Base-by-base conservation (phyloP, 352 stramenopile genomes). In the Pythium chondricola region DNA sequence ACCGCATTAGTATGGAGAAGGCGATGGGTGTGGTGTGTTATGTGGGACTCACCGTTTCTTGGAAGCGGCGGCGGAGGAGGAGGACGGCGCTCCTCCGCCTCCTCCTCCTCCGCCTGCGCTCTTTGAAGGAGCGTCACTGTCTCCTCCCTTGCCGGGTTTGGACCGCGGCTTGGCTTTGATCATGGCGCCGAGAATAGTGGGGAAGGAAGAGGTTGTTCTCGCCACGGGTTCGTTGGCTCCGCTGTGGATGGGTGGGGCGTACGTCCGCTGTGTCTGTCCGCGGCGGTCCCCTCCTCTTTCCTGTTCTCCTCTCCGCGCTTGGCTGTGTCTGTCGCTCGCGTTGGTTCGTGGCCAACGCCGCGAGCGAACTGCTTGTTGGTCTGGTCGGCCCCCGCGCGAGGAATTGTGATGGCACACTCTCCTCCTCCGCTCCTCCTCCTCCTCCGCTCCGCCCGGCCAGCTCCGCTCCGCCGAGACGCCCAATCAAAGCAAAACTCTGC, bases 401-500 rank as follows among this genome's bases (percentile, higher is more conserved):
- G 38, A 63, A 63, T 48, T 63, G 56, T 58, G 56, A 63, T 63
- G 56, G 56, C 48, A 55, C 43, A 54, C 55, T 38, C 46, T 52
- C 24, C 52, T 61, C 52, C 44, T 41, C 38, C 35, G 31, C 35
- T 61, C 46, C 42, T 30, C 29, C 31, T 31, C 44, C 50, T 10
- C n/a, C 31, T 43, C 32, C 17, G 11, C 32, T 56, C 48, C 48
- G 29, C 48, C 40, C 29, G 30, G 16, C 48, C 41, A 1, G 2
- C 3, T 22, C 17, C 2, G 33, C 29, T 20, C 33, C 9, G 33
- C 33, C 33, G 31, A 16, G 22, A 30, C 38, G 13, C n/a, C 29
- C 29, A 33, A 33, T 33, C 29, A 33, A 33, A 33, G 29, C 8
- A 13, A 13, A 8, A 33, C 7, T 13, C 7, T 13, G 13, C 29